phyloP scores from a whole-genome alignment of 345 rosid species.

The Anacardium occidentale region DNA sequence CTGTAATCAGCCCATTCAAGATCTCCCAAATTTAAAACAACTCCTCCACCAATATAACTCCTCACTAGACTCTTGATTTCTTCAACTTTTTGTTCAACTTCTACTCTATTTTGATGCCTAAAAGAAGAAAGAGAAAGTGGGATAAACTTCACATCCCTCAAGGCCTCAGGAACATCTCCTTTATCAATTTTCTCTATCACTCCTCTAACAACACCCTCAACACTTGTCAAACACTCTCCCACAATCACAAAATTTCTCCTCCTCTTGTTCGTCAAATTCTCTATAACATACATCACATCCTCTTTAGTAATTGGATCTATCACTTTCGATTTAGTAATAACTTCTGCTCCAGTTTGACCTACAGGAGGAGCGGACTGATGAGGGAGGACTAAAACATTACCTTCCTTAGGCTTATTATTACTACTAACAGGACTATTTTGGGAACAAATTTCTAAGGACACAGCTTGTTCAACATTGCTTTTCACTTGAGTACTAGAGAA shows the following conservation, averaged over 20 bases:
- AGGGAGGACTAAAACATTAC: constrained; percentile 25
- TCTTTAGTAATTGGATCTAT: constrained; percentile 46
- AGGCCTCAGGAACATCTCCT: constrained; percentile 54
- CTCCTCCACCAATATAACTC: constrained; percentile 46
- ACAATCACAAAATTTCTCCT: constrained; percentile 59
- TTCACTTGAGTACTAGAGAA: constrained; percentile 90
- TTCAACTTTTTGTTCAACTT: constrained; percentile 54
- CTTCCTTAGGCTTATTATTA: constrained; percentile 52
- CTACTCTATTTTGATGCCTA: constrained; percentile 49
- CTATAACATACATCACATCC: constrained; percentile 63
- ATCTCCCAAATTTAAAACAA: constrained; percentile 74
- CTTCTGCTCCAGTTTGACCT: constrained; percentile 22
- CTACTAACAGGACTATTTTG: constrained; percentile 33
- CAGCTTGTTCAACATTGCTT: constrained; percentile 72
- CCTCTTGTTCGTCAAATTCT: constrained; percentile 45
- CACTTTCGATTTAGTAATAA: constrained; percentile 18
- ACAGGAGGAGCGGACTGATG: constrained; percentile 21
- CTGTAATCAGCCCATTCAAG: constrained; percentile 66
- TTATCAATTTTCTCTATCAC: constrained; percentile 62
- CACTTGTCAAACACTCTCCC: constrained; percentile 61
- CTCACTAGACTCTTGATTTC: constrained; percentile 50
- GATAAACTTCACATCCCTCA: constrained; percentile 57
- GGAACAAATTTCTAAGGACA: constrained; percentile 55
- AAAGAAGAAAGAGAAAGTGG: constrained; percentile 50
- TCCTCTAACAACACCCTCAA: constrained; percentile 53